Percentiles rank a stretch among this genome's conserved stretches.
Evolutionary conservation across 1,284 basidiomycete species (phyloP).

Genomic region (Puccinia horiana): DNA sequence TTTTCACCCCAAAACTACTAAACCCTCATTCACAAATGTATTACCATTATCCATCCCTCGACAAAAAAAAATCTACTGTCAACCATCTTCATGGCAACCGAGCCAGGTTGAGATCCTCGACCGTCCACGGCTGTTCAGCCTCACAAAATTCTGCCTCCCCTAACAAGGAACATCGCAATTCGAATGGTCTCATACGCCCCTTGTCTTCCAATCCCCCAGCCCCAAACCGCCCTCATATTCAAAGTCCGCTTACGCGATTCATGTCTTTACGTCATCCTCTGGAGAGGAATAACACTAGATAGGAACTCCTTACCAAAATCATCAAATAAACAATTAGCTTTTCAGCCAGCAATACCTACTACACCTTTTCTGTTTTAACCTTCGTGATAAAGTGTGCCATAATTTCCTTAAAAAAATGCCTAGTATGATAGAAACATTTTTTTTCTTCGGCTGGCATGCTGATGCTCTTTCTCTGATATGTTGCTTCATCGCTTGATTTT

Average conservation of each 20-base stretch:
- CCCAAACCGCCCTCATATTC: neutral
- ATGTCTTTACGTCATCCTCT: neutral
- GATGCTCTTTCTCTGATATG: neutral
- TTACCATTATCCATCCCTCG: constrained; percentile 8
- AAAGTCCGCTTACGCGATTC: constrained; percentile 10
- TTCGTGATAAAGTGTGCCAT: neutral
- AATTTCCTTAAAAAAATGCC: neutral
- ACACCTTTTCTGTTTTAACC: neutral
- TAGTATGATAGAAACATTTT: neutral
- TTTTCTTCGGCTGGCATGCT: neutral
- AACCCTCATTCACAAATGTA: constrained; percentile 5
- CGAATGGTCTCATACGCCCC: neutral
- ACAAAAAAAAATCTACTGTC: neutral
- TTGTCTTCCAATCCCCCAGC: neutral
- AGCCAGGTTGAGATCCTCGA: constrained; percentile 11
- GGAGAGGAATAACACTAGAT: constrained; percentile 14
- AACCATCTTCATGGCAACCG: constrained; percentile 7
- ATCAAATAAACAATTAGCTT: neutral
- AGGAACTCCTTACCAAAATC: neutral
- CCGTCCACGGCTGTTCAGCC: constrained; percentile 5
- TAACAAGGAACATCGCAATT: neutral
- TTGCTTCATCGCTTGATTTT: neutral
- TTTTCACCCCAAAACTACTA: constrained; percentile 19
- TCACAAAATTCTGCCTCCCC: neutral
- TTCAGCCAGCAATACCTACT: neutral